phyloP scores from a whole-genome alignment of 1,284 basidiomycete genomes.

The Leccinum solheimii region DNA sequence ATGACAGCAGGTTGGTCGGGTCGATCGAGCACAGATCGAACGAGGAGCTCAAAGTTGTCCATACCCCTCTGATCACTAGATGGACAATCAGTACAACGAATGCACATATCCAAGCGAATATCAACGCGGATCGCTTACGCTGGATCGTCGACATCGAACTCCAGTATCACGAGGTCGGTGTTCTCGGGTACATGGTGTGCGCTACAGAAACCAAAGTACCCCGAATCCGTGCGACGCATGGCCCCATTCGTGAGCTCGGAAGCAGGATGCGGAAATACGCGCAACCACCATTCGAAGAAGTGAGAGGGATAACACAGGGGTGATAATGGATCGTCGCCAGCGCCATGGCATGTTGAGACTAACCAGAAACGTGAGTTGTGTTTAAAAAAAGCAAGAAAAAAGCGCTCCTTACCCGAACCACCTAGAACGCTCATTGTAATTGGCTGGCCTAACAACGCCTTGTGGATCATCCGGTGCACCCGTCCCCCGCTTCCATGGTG shows the following conservation, averaged over 20 bases:
- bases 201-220: constrained; percentile 91
- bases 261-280: constrained; percentile 90
- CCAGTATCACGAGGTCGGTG: constrained; percentile 90
- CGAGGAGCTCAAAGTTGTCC: constrained; percentile 85
- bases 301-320: constrained; percentile 84
- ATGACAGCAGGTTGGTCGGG: constrained; percentile 88
- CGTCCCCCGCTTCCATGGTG: constrained; percentile 84
- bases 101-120: constrained; percentile 1
- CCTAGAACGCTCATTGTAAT: constrained; percentile 91
- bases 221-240: constrained; percentile 83
- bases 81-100: not conserved
- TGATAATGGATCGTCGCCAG: constrained; percentile 88
- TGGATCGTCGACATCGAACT: constrained; percentile 87
- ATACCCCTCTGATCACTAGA: constrained; percentile 69
- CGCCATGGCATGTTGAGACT: constrained; percentile 93
- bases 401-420: constrained; percentile 67
- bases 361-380: constrained; percentile 1
- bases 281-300: constrained; percentile 96
- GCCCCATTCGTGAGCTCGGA: constrained; percentile 96
- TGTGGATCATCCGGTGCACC: constrained; percentile 80
- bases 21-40: constrained; percentile 86
- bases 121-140: constrained; percentile 53
- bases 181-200: constrained; percentile 89
- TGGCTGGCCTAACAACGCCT: constrained; percentile 82
- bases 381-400: constrained; percentile 11